phyloP scores from a whole-genome alignment of 2,329 filamentous ascomycete genomes.

The Madurella fahalii region DNA sequence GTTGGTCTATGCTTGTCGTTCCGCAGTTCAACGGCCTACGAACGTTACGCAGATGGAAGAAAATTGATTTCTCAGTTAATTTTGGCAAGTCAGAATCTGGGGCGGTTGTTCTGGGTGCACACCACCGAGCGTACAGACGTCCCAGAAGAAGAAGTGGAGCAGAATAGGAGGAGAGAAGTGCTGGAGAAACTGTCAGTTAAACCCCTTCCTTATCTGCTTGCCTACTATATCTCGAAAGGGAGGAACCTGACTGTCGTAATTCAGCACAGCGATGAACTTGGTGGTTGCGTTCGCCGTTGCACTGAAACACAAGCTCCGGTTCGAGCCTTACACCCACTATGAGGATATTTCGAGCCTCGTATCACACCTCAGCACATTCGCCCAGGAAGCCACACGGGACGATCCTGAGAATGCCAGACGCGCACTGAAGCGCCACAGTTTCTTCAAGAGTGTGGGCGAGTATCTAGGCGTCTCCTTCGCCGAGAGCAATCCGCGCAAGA shows the following conservation, averaged over 20 bases:
- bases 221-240: no score
- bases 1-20: conserved; percentile 75
- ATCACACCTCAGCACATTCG: conserved; percentile 63
- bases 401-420: conserved; percentile 34
- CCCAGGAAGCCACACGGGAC: conserved; percentile 41
- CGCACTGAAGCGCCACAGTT: conserved; percentile 27
- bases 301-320: conserved; percentile 69
- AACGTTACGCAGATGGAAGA: conserved; percentile 55
- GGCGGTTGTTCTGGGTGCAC: conserved; percentile 81
- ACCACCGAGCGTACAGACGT: conserved; percentile 42
- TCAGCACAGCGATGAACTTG: conserved; percentile 59
- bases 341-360: conserved; percentile 61
- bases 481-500: conserved; percentile 64
- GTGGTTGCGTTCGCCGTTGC: conserved; percentile 65
- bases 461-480: conserved; percentile 66
- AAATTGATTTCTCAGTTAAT: conserved; percentile 56
- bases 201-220: no score
- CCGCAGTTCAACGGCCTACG: conserved; percentile 74
- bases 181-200: conserved; percentile 54
- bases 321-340: conserved; percentile 68
- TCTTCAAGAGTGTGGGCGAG: conserved; percentile 55
- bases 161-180: conserved; percentile 57
- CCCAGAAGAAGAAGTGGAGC: conserved; percentile 44
- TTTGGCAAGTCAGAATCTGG: conserved; percentile 62
- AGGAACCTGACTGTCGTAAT: conserved; percentile 1